Evolutionary conservation across 805 yeast genomes (phyloP), one percentile per base, ranked within the genome.

Genomic region (Wickerhamiella nectarea): DNA sequence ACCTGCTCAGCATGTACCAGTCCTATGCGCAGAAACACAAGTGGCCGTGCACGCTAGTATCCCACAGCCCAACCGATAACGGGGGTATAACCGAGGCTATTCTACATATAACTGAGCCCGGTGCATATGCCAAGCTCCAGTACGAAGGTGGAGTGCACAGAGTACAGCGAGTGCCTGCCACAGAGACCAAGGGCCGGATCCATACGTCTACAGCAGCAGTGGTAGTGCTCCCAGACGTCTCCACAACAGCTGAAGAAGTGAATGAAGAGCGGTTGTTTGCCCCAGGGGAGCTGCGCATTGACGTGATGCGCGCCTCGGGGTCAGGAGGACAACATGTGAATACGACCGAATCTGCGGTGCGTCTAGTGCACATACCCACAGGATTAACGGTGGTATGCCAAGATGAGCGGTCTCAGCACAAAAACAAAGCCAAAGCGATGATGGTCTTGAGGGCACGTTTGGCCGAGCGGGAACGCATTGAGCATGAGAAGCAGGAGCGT

Each of bases 271-370:
- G 89, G 34, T 73, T 74, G 45, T 85, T 91, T 60, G 76, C 75
- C 15, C 83, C 87, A 0, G 94, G 82, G 2, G 98, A 91, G 54
- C 76, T 91, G 18, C 71, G 95, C 45, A 76, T 91, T 3, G 98
- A 91, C 58, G 86, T 91, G n/a, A 91, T 89, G 95, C 70, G 98
- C 52, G 84, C 97, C 0, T 77, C 94, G 45, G 98, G 98, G 3
- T 80, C 91, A 50, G 98, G 98, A 45, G 98, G 98, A 0, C 98
- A 89, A 65, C 97, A 89, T 57, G 98, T 89, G 29, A 89, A 89
- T 58, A 89, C 95, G 11, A 91, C 97, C 0, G 97, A 89, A 57
- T 85, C 95, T 1, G 98, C 98, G 0, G 97, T 91, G 11, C 70
- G 98, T 53, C 65, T 91, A 21, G 85, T 89, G 1, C 98, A 91